Conservation (phyloP, 2,329 filamentous ascomycete species). For the Microsporum audouinii region DNA sequence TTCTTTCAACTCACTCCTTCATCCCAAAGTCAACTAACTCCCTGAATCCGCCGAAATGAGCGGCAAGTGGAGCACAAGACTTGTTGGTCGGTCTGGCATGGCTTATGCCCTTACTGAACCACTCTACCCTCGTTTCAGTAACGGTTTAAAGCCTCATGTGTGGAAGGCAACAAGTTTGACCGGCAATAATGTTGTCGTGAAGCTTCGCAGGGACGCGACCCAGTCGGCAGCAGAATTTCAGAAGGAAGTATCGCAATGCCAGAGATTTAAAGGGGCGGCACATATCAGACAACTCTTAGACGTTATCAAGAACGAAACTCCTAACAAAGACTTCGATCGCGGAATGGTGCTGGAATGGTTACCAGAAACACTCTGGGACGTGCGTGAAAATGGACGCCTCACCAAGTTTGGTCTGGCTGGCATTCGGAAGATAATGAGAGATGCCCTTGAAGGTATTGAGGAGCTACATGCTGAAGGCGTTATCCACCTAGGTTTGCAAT, state of each 20-base stretch:
- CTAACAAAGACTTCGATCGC: neutral
- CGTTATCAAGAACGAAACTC: neutral
- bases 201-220: slow-evolving; percentile 1
- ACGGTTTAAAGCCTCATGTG: slow-evolving; percentile 1
- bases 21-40: neutral
- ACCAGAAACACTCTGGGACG: neutral
- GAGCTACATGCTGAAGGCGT: slow-evolving; percentile 2
- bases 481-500: slow-evolving; percentile 5
- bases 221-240: neutral
- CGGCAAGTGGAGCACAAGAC: neutral
- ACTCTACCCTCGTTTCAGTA: slow-evolving; percentile 5
- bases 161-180: slow-evolving; percentile 3
- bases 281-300: slow-evolving; percentile 6
- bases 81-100: slow-evolving; percentile 3
- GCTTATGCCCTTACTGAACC: slow-evolving; percentile 3
- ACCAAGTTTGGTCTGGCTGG: neutral
- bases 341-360: slow-evolving; percentile 3
- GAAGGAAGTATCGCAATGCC: slow-evolving; percentile 4
- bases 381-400: neutral
- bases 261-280: slow-evolving; percentile 1
- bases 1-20: too few relatives aligned
- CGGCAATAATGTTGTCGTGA: slow-evolving; percentile 2
- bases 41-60: neutral
- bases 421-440: slow-evolving; percentile 7
- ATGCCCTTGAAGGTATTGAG: slow-evolving; percentile 4